Percentiles rank a stretch among this genome's conserved stretches.
Evolutionary conservation across 2,329 filamentous ascomycete genomes (phyloP).

Genomic region (Alternaria postmessia): DNA sequence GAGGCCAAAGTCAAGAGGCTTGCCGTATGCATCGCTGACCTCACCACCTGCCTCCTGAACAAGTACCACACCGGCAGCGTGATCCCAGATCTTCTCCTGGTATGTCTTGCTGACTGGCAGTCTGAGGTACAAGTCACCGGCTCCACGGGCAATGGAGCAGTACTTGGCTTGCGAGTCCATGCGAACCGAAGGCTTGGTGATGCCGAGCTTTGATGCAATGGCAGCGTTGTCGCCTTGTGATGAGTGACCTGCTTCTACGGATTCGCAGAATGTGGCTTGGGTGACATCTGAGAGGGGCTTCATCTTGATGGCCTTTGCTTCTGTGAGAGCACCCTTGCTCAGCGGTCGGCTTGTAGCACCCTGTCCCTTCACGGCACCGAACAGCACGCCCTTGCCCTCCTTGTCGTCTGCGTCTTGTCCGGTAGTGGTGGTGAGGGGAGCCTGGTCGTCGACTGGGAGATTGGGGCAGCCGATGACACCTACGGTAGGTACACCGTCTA

Average conservation of each 20-base stretch:
- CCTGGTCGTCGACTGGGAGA: constrained; percentile 84
- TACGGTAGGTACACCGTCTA: constrained; percentile 92
- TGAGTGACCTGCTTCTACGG: constrained; percentile 91
- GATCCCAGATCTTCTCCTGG: constrained; percentile 99
- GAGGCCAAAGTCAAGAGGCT: constrained; percentile 82
- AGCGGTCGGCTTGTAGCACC: constrained; percentile 84
- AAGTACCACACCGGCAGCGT: constrained; percentile 92
- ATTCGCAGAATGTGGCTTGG: constrained; percentile 93
- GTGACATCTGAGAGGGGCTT: constrained; percentile 75
- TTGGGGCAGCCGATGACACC: constrained; percentile 96
- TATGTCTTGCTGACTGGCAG: constrained; percentile 86
- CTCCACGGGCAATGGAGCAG: constrained; percentile 90
- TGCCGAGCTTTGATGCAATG: constrained; percentile 85
- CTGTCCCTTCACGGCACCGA: constrained; percentile 80
- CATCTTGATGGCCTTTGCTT: constrained; percentile 77
- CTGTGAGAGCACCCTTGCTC: constrained; percentile 61
- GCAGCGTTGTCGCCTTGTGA: constrained; percentile 85
- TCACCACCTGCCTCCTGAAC: constrained; percentile 92
- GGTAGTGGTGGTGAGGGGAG: constrained; percentile 73
- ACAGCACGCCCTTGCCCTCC: constrained; percentile 82
- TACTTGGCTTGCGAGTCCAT: constrained; percentile 99
- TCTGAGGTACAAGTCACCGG: constrained; percentile 92
- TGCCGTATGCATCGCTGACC: constrained; percentile 89
- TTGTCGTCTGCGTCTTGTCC: constrained; percentile 77
- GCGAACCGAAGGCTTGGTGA: constrained; percentile 86